Evolutionary conservation across 306 rosid genomes (phyloP), one percentile per base, ranked within the genome.

Genomic region (Pyrus bretschneideri): DNA sequence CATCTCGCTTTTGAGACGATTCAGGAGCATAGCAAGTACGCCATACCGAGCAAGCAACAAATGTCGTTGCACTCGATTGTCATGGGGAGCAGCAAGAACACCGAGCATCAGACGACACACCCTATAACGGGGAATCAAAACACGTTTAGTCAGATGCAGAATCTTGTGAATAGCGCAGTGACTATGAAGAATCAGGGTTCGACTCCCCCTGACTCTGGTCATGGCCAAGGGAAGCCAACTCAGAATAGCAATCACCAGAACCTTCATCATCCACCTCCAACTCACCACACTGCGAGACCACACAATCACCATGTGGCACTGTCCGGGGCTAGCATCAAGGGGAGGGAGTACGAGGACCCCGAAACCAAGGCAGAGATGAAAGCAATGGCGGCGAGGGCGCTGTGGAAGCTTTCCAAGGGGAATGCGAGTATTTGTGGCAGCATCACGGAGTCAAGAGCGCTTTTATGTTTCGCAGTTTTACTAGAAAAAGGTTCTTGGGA

Each of bases 1-100:
- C 97, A 89, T 74, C 88, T 91, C 0, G 97, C 95, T 0, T 91
- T 91, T 3, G 97, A 91, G 45, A 91, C 95, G 6, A 91, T 91
- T 74, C 91, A 88, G 71, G 97, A 91, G 23, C 97, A 91, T 14
- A 91, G 95, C 35, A 89, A 86, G 77, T 91, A 91, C 51, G 33
- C 83, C 11, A 85, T 91, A 62, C 63, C 76, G 3, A 73, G 54
- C 10, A 88, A 86, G 42, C 89, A 88, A 3, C 85, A 82, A 38
- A 77, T 86, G 80, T 81, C 90, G 0, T 58, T 89, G n/a, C 92
- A 91, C 64, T 85, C 97, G 0, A 78, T 91, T 58, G 22, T 91
- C 4, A 49, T 89, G 85, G 89, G 85, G 0, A 89, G 79, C 25
- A 49, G 18, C 55, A 46, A 46, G 18, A 49, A 49, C 55, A 15